Evolutionary conservation across 2,329 filamentous ascomycete genomes (phyloP).

Genomic region (Dothidotthia symphoricarpi): DNA sequence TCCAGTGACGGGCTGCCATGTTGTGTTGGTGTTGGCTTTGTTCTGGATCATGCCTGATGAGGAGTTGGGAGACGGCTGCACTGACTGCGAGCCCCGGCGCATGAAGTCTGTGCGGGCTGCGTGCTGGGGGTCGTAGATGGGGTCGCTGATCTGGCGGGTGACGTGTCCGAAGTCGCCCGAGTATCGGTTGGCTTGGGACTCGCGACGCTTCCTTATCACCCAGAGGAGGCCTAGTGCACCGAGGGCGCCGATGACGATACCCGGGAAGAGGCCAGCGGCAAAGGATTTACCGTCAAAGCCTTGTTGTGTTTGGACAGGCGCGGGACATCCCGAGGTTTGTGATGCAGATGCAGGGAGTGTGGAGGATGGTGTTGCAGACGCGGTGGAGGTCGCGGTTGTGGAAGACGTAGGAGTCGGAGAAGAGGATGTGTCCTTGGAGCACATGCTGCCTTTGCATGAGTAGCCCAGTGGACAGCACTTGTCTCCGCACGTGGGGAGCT

Average conservation of each 20-base stretch:
- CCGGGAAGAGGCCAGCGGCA: constrained; percentile 41
- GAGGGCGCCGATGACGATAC: constrained; percentile 38
- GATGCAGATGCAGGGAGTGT: constrained; percentile 33
- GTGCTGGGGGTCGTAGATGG: constrained; percentile 40
- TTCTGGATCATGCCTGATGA: constrained; percentile 26
- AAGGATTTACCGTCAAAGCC: constrained; percentile 39
- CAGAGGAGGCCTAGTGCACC: constrained; percentile 33
- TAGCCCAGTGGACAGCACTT: constrained; percentile 73
- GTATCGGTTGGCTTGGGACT: constrained; percentile 30
- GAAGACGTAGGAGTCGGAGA: constrained; percentile 22
- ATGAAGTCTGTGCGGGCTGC: constrained; percentile 41
- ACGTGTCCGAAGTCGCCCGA: constrained; percentile 42
- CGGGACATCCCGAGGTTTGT: constrained; percentile 26
- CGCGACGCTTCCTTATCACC: constrained; percentile 37
- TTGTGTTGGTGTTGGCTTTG: constrained; percentile 11
- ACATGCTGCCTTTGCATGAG: constrained; percentile 56
- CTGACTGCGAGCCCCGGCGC: constrained; percentile 29
- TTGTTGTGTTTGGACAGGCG: constrained; percentile 13
- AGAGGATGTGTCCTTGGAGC: constrained; percentile 49
- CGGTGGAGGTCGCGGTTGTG: constrained; percentile 12
- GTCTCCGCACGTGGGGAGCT: constrained; percentile 58
- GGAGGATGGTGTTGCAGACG: constrained; percentile 21
- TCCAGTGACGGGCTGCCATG: constrained; percentile 10
- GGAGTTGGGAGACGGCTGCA: constrained; percentile 25
- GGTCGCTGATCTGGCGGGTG: constrained; percentile 39